phyloP scores from a whole-genome alignment of 1,139 yeast genomes.

The Magnusiomyces paraingens region DNA sequence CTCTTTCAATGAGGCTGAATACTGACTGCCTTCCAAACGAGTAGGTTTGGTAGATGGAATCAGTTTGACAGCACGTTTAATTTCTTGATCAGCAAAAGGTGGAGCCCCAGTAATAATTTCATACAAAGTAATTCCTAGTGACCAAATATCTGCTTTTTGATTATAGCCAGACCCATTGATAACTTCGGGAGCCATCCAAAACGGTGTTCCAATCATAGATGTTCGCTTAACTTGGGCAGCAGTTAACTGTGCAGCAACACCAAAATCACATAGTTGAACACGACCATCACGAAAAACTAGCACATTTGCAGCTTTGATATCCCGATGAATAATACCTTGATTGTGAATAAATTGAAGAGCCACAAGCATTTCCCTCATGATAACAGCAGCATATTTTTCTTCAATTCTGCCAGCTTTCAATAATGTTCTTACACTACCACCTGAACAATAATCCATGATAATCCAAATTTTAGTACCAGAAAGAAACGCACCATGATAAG shows the following conservation, averaged over 20 bases:
- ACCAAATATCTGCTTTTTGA: constrained; percentile 88
- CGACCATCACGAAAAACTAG: constrained; percentile 58
- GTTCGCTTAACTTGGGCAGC: constrained; percentile 74
- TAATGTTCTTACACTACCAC: constrained; percentile 86
- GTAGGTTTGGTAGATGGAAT: constrained; percentile 94
- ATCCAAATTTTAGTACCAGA: constrained; percentile 92
- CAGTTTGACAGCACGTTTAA: constrained; percentile 88
- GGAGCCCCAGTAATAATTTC: constrained; percentile 98
- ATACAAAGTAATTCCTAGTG: constrained; percentile 85
- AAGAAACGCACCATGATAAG: constrained; percentile 82
- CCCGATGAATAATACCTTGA: constrained; percentile 88
- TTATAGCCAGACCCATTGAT: constrained; percentile 84
- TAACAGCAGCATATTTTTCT: constrained; percentile 73
- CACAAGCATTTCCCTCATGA: constrained; percentile 69
- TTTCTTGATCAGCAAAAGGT: constrained; percentile 94
- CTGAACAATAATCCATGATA: constrained; percentile 96
- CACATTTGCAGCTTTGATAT: constrained; percentile 80
- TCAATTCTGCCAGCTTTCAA: constrained; percentile 85
- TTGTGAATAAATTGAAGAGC: constrained; percentile 81
- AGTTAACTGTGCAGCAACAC: constrained; percentile 91
- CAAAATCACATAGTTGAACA: constrained; percentile 93
- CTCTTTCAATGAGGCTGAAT: constrained; percentile 71
- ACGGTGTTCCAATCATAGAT: constrained; percentile 98
- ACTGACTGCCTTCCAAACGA: constrained; percentile 82
- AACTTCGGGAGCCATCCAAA: constrained; percentile 99